phyloP scores from a whole-genome alignment of 2,329 filamentous ascomycete genomes.

The Aspergillus phoenicis region DNA sequence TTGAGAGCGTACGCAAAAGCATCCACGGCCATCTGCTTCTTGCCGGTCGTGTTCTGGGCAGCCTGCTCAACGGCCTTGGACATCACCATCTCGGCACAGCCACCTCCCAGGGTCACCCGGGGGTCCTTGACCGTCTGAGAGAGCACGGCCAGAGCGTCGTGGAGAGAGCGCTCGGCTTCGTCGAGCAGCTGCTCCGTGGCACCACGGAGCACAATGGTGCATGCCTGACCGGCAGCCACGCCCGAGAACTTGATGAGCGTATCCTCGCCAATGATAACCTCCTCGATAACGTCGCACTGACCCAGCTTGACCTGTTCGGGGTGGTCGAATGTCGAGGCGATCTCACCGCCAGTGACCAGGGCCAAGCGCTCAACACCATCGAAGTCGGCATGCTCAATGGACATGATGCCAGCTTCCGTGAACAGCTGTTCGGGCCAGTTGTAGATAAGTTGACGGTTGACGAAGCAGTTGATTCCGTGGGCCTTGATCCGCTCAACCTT shows the following conservation, averaged over 20 bases:
- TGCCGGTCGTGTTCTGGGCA: slow-evolving; percentile 91
- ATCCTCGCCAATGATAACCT: slow-evolving; percentile 97
- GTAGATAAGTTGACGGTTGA: slow-evolving; percentile 98
- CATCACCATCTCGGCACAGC: slow-evolving; percentile 99
- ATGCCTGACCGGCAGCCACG: slow-evolving; percentile 88
- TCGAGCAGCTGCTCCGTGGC: slow-evolving; percentile 96
- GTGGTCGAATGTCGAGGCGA: slow-evolving; percentile 96
- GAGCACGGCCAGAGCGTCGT: slow-evolving; percentile 92
- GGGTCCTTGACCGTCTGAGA: slow-evolving; percentile 96
- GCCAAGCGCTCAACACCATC: slow-evolving; percentile 95
- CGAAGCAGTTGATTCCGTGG: slow-evolving; percentile 99
- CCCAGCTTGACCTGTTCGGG: slow-evolving; percentile 96
- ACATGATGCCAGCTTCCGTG: slow-evolving; percentile 95
- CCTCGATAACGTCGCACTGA: slow-evolving; percentile 92
- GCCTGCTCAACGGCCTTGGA: slow-evolving; percentile 94
- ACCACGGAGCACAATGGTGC: slow-evolving; percentile 93
- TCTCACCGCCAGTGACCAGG: slow-evolving; percentile 94
- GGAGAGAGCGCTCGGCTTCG: slow-evolving; percentile 92
- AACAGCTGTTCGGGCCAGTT: slow-evolving; percentile 99
- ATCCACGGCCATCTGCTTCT: slow-evolving; percentile 92
- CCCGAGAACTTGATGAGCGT: slow-evolving; percentile 97
- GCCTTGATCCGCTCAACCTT: slow-evolving; percentile 99
- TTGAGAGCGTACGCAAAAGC: slow-evolving; percentile 86
- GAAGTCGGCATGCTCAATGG: slow-evolving; percentile 98
- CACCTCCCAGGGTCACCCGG: slow-evolving; percentile 88